These are phyloP conservation scores for Coffea humblotiana DNA, from an alignment of 305 asterid genomes.

Conservation along the genomic window DNA sequence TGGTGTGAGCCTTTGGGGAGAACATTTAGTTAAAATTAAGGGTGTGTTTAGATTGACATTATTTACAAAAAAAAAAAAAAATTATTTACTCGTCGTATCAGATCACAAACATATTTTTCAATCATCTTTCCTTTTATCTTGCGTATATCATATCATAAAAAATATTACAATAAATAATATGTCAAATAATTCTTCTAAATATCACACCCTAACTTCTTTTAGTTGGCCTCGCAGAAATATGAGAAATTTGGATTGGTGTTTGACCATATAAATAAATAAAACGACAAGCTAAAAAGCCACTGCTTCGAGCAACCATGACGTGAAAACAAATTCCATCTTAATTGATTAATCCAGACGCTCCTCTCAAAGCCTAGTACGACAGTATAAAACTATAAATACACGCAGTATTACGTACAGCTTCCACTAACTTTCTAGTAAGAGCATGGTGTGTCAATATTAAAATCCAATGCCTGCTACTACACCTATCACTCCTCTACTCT, in stretches of 20 bases:
- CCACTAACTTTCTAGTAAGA: neutral
- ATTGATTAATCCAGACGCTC: neutral
- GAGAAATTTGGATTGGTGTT: neutral
- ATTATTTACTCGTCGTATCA: no score
- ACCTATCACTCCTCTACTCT: conserved; percentile 12
- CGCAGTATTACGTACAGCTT: neutral
- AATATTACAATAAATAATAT: no score
- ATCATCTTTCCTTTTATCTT: no score
- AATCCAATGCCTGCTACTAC: neutral
- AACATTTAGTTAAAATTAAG: no score
- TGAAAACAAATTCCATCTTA: conserved; percentile 17
- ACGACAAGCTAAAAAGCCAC: conserved; percentile 12
- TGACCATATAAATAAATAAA: neutral
- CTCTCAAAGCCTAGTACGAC: no score
- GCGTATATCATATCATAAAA: no score
- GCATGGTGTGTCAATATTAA: neutral
- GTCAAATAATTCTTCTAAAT: no score
- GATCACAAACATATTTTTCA: no score
- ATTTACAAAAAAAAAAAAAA: no score
- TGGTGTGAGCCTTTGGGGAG: neutral
- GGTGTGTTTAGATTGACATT: no score
- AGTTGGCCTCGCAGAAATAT: no score
- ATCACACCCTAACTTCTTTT: no score
- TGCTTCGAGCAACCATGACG: conserved; percentile 26
- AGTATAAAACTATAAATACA: neutral